Evolutionary conservation across 2,329 filamentous ascomycete genomes (phyloP), one percentile per base, ranked within the genome.

Genomic region (Fusarium sp.): DNA sequence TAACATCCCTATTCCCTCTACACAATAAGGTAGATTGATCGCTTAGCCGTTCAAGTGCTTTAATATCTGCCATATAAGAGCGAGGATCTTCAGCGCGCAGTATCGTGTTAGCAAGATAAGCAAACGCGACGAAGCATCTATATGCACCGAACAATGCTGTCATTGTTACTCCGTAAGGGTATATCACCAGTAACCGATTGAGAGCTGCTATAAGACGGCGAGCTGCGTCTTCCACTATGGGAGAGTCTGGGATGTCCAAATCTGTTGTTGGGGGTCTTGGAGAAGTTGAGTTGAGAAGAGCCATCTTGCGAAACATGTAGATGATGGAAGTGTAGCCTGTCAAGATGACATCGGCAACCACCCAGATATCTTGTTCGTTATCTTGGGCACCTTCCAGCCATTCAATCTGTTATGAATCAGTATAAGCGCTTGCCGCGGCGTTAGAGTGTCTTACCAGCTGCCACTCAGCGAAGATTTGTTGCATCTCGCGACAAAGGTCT

Each of bases 241-340:
- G 77, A 10, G 79, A 80, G 44, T 78, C 75, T 22, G 78, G 79
- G 3, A 80, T 78, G 11, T 80, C 79, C 4, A 78, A 50, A 18
- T 80, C 78, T 11, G 75, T 79, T 32, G 71, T 62, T 20, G 78
- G 73, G 8, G 77, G 78, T 5, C 65, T 66, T 4, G 78, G 79
- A 8, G 78, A 79, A n/a, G 62, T 77, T 4, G 76, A 75, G 54
- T 78, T 66, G 17, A 80, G 74, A 13, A 78, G 66, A 26, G 72
- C 71, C 70, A 78, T 77, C 54, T 81, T 82, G 52, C 80, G 78
- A 26, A 81, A 79, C 79, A 82, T 82, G 68, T 80, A 82, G 34
- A 82, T 77, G 54, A 81, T 76, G 58, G 75, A 78, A 8, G 78
- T 80, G 47, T 80, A 80, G 2, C 79, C 78, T 0, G 77, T 79